Evolutionary conservation across 768 basidiomycete genomes (phyloP), one percentile per base, ranked within the genome.

Genomic region (Lactarius evosmus): DNA sequence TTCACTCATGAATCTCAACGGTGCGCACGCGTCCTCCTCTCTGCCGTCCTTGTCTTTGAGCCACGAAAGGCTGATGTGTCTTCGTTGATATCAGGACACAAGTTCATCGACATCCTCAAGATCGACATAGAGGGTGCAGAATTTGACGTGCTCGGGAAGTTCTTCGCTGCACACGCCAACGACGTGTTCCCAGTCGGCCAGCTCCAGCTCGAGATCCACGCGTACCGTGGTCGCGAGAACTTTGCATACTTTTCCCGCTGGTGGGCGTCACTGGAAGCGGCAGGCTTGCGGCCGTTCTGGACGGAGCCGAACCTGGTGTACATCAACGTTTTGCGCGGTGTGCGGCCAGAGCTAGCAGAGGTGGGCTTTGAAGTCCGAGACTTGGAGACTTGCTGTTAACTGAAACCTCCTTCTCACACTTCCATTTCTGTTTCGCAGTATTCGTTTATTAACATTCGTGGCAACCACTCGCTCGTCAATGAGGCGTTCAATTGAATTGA

Each of bases 71-170:
- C n/a, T 27, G 22, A 25, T 56, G 40, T 16, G 0, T 9, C 27
- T 56, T 16, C 8, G 19, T 1, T 57, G 11, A 9, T 6, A 11
- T n/a, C 58, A 84, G 84, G 83, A 19, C 88, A 89, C 69, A 75
- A 74, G n/a, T 84, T 84, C 68, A 85, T 89, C 60, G 88, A 89
- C 66, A 79, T 89, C 66, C 79, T 88, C 61, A 86, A 88, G 72
- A 74, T 89, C 57, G 88, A 90, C 71, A 81, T 87, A 25, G 89
- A 90, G 68, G 80, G 84, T 49, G 79, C 78, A 73, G 89, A 90
- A 68, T 89, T 85, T 72, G 80, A 85, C 52, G 81, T 84, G 1
- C 74, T 90, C 8, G 74, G 76, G 0, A 70, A 78, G 2, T 72
- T 85, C 50, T 69, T 85, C 56, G 73, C 6, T 17, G 76, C 79